Base-by-base conservation (phyloP, 306 rosid genomes). In the Ammopiptanthus mongolicus region DNA sequence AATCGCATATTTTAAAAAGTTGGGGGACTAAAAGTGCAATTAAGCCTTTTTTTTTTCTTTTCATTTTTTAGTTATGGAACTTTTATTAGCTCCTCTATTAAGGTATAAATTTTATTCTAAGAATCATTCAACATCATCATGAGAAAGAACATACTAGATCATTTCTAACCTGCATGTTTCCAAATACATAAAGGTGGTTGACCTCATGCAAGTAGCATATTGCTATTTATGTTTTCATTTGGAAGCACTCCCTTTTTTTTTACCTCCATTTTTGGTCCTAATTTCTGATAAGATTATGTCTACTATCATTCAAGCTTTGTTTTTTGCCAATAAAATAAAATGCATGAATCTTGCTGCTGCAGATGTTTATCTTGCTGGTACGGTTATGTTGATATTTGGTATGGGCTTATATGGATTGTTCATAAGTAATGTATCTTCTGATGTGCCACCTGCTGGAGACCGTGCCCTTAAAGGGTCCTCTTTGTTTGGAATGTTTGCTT, bases 351-450 rank as follows among this genome's bases (percentile, higher is more conserved):
- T 77, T 48, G 67, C 52, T 74, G 61, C 10, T 81, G 91, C 97
- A 95, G 98, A 95, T 88, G 96, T 91, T 79, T 95, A 95, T 87
- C 97, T 95, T 75, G 98, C 98, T 12, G 98, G 97, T 74, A 95
- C 98, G 9, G 98, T 95, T 68, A 91, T 95, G 98, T 69, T 95
- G 81, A 91, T 95, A 62, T 95, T 95, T 34, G 97, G 97, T 7
- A 95, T 95, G 98, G 97, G 97, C 15, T 84, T 95, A 47, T 90
- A 90, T 50, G 97, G 98, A 80, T 80, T 95, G 61, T 95, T 95
- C 75, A 87, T 95, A 78, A 94, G 95, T 65, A 91, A 91, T 57
- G 87, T 80, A 63, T 63, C 93, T 65, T 84, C 80, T 21, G 85
- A 90, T 80, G 85, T 79, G 33, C 74, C 83, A 50, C 82, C 96